Evolutionary conservation across 495 filamentous ascomycete species (phyloP).

Genomic region (Elasticomyces elasticus): DNA sequence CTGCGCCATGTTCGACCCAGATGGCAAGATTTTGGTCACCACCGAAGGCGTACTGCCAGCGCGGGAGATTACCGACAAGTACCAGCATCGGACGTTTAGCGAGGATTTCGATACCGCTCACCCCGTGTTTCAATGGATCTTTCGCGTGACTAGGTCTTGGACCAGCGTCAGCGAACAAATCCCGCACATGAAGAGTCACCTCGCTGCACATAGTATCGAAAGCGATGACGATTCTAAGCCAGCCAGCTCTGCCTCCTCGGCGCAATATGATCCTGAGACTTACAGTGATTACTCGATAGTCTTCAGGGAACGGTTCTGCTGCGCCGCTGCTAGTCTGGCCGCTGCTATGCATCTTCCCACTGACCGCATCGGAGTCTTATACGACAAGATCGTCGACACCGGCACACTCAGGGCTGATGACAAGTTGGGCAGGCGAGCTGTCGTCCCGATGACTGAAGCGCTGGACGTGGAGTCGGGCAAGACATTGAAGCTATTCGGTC

Average conservation of each 20-base stretch:
- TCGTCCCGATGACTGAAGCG: neutral
- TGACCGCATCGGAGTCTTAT: conserved; percentile 59
- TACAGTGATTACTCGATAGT: conserved; percentile 58
- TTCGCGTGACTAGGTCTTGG: conserved; percentile 71
- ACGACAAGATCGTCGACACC: conserved; percentile 66
- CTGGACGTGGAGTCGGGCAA: conserved; percentile 15
- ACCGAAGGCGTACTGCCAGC: conserved; percentile 72
- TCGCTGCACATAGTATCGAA: conserved; percentile 18
- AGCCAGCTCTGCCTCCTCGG: conserved; percentile 16
- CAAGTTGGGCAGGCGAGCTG: conserved; percentile 1
- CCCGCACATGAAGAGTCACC: conserved; percentile 54
- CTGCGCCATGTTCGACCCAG: conserved; percentile 62
- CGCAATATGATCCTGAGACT: conserved; percentile 12
- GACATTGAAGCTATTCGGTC: conserved; percentile 35
- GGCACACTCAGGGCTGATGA: conserved; percentile 33
- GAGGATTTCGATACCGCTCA: conserved; percentile 70
- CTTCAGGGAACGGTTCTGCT: conserved; percentile 81
- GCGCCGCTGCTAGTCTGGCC: conserved; percentile 66
- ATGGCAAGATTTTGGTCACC: conserved; percentile 68
- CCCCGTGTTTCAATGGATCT: conserved; percentile 80
- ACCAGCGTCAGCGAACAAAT: conserved; percentile 53
- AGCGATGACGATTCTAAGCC: conserved; percentile 15
- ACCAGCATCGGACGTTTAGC: conserved; percentile 62
- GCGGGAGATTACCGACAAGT: conserved; percentile 69
- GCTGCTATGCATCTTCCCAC: conserved; percentile 51